Conservation (phyloP, 139 green algal species). For the Pseudopediastrum boryanum region DNA sequence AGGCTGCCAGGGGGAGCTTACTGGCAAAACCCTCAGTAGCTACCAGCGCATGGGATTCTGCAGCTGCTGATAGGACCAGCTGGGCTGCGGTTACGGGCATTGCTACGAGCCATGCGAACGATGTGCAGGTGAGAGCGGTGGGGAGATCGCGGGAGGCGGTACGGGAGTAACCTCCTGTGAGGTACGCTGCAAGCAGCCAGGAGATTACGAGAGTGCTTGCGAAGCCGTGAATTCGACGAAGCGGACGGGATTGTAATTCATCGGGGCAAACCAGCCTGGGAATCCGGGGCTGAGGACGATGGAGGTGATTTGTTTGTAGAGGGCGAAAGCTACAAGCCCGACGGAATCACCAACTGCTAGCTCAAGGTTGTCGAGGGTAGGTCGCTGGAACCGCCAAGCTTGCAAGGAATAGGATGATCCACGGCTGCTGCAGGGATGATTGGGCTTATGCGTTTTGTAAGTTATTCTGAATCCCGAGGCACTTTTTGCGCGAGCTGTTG, state of each 20-base stretch:
- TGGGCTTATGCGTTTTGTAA: background rate
- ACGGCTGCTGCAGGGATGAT: background rate
- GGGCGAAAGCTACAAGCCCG: conserved; percentile 54
- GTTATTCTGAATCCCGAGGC: too few relatives aligned
- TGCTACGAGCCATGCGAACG: conserved; percentile 54
- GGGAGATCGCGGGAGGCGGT: conserved; percentile 48
- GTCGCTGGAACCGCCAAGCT: background rate
- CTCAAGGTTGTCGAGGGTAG: conserved; percentile 55
- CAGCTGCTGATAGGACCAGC: conserved; percentile 76
- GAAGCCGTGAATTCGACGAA: conserved; percentile 73
- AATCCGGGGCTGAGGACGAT: conserved; percentile 64
- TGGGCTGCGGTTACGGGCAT: conserved; percentile 76
- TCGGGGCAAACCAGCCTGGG: conserved; percentile 69
- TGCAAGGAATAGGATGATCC: background rate
- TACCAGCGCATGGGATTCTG: conserved; percentile 61
- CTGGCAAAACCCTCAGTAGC: conserved; percentile 50
- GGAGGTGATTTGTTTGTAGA: conserved; percentile 68
- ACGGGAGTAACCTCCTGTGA: conserved; percentile 57
- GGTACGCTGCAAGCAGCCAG: conserved; percentile 22
- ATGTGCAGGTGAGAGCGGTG: conserved; percentile 38
- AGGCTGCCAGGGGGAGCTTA: conserved; percentile 68
- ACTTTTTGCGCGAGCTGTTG: too few relatives aligned
- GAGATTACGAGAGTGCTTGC: conserved; percentile 49
- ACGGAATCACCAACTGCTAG: conserved; percentile 65
- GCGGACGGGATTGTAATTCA: conserved; percentile 63